Conservation (phyloP, 1,284 basidiomycete genomes). For the Psilocybe mexicana region DNA sequence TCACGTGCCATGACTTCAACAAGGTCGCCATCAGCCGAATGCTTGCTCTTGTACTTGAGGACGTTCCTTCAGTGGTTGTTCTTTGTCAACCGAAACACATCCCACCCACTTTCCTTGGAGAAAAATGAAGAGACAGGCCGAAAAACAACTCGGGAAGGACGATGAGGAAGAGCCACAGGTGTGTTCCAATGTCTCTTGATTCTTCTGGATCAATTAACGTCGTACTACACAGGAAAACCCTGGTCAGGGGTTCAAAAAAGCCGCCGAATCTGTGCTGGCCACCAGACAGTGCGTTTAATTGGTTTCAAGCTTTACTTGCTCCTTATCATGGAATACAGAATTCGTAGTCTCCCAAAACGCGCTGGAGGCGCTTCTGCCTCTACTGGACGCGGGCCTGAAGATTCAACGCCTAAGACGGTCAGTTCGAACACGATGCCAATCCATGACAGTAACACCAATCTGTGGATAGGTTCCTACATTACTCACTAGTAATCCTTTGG, state of each 20-base stretch:
- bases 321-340: conserved; percentile 39
- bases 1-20: too few relatives aligned
- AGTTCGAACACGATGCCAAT: not conserved
- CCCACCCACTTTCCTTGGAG: not conserved
- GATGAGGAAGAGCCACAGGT: conserved; percentile 34
- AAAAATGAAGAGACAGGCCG: conserved; percentile 73
- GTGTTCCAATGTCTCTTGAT: conserved; percentile 1
- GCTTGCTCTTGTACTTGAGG: too few relatives aligned
- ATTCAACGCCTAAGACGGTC: not conserved
- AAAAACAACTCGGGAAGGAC: conserved; percentile 68
- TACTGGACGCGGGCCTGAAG: conserved; percentile 25
- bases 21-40: too few relatives aligned
- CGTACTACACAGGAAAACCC: conserved; percentile 40
- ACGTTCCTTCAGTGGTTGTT: too few relatives aligned
- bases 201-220: conserved; percentile 5
- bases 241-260: conserved; percentile 51
- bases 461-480: not conserved
- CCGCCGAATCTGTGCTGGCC: conserved; percentile 45
- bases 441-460: not conserved
- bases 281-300: conserved; percentile 12
- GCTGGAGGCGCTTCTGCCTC: conserved; percentile 21
- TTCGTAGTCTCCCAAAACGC: conserved; percentile 59
- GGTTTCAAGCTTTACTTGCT: conserved; percentile 6
- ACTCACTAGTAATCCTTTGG: not conserved
- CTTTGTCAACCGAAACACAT: not conserved